phyloP scores from a whole-genome alignment of 805 yeast genomes.

The Candida tammaniensis region DNA sequence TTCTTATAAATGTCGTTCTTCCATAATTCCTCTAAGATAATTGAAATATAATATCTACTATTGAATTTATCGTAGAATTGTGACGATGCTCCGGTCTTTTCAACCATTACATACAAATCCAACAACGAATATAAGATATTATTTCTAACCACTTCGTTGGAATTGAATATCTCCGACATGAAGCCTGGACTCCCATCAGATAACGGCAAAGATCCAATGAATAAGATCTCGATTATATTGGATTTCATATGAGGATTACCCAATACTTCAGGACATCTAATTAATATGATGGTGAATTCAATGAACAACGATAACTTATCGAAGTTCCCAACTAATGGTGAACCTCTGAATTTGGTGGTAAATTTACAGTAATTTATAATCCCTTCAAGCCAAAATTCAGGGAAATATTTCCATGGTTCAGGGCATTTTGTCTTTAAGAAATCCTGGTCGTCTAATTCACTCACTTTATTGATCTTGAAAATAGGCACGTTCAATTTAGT shows the following conservation, averaged over 20 bases:
- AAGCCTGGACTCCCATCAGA: conserved; percentile 67
- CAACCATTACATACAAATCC: conserved; percentile 91
- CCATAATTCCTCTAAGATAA: conserved; percentile 82
- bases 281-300: conserved; percentile 67
- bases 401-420: conserved; percentile 73
- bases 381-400: conserved; percentile 85
- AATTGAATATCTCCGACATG: conserved; percentile 61
- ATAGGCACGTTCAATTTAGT: conserved; percentile 50
- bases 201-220: conserved; percentile 64
- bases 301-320: conserved; percentile 56
- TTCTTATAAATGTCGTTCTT: conserved; percentile 61
- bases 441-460: conserved; percentile 74
- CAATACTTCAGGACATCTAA: conserved; percentile 81
- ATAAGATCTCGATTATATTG: conserved; percentile 74
- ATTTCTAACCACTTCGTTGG: conserved; percentile 58
- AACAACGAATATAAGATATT: conserved; percentile 78
- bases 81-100: conserved; percentile 90
- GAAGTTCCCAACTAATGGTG: conserved; percentile 54
- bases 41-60: conserved; percentile 81
- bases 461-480: conserved; percentile 54
- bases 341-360: conserved; percentile 51
- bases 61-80: conserved; percentile 97
- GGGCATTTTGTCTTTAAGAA: conserved; percentile 65
- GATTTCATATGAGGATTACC: conserved; percentile 94
- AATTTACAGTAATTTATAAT: conserved; percentile 68